Conservation (phyloP, 805 yeast genomes). For the Zygosaccharomyces bisporus region DNA sequence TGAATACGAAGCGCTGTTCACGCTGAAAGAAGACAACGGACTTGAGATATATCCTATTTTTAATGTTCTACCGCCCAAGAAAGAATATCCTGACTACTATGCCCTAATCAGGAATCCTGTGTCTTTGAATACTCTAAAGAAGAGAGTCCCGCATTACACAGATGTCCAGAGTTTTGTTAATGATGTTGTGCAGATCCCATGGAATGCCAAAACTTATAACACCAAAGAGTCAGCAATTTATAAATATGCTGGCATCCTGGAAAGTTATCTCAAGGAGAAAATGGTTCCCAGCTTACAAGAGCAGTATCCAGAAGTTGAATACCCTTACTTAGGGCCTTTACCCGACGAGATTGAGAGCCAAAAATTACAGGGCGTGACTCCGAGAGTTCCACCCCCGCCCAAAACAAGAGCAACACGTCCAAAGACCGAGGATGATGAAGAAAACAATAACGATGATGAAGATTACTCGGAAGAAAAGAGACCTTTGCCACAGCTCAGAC, state of each 20-base stretch:
- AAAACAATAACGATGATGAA: constrained; percentile 16
- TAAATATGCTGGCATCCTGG: constrained; percentile 55
- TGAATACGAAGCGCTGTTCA: constrained; percentile 25
- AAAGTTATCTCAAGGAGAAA: constrained; percentile 38
- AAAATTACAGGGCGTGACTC: constrained; percentile 8
- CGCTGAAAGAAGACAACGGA: constrained; percentile 29
- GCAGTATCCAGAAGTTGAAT: constrained; percentile 35
- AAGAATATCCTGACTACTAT: constrained; percentile 72
- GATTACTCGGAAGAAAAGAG: constrained; percentile 16
- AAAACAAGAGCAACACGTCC: constrained; percentile 8
- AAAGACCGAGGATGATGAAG: constrained; percentile 17
- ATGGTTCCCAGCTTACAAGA: constrained; percentile 37
- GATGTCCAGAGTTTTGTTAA: constrained; percentile 64
- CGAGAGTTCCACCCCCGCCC: constrained; percentile 6
- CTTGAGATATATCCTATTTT: constrained; percentile 33
- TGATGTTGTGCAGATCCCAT: constrained; percentile 78
- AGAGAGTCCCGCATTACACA: constrained; percentile 55
- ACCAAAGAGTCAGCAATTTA: constrained; percentile 64
- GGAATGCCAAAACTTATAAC: constrained; percentile 88
- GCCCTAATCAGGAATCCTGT: constrained; percentile 74
- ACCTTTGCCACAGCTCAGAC: constrained; percentile 12
- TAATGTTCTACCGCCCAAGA: constrained; percentile 56
- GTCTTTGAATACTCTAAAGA: constrained; percentile 68
- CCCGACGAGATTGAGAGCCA: constrained; percentile 44
- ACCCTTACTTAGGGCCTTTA: constrained; percentile 61